Evolutionary conservation across 495 filamentous ascomycete genomes (phyloP).

Genomic region (Podospora bellae-mahoneyi): DNA sequence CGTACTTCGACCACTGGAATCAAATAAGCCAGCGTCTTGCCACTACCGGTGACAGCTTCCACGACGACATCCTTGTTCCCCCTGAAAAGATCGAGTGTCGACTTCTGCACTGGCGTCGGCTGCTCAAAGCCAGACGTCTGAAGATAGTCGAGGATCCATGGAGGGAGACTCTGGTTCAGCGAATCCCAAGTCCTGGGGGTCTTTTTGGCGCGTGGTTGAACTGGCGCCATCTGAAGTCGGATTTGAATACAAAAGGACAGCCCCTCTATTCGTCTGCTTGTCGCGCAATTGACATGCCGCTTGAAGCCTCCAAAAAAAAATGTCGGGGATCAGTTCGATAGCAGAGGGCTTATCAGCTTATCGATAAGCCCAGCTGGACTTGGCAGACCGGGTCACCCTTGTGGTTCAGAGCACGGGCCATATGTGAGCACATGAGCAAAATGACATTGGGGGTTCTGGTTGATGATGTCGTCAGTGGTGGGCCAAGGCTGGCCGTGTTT

Average conservation of each 20-base stretch:
- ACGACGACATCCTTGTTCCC: constrained; percentile 96
- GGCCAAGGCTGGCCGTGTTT: not conserved
- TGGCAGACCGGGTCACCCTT: not conserved
- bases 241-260: not conserved
- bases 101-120: constrained; percentile 93
- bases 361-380: not conserved
- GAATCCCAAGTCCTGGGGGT: constrained; percentile 71
- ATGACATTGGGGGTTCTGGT: not conserved
- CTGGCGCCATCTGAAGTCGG: constrained; percentile 35
- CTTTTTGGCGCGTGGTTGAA: constrained; percentile 35
- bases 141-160: constrained; percentile 87
- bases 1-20: constrained; percentile 74
- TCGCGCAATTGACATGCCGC: not conserved
- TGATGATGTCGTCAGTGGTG: not conserved
- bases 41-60: constrained; percentile 93
- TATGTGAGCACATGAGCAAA: not conserved
- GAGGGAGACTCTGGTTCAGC: constrained; percentile 63
- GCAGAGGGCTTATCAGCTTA: constrained; percentile 8
- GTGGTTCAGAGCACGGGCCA: not conserved
- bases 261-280: not conserved
- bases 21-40: constrained; percentile 89
- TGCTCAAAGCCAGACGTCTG: constrained; percentile 77
- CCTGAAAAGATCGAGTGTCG: constrained; percentile 87
- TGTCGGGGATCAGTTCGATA: not conserved
- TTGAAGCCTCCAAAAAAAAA: constrained; percentile 2